These are phyloP conservation scores for Raphidocelis subcapitata DNA, from an alignment of 139 green algal species.

Conservation along the genomic window DNA sequence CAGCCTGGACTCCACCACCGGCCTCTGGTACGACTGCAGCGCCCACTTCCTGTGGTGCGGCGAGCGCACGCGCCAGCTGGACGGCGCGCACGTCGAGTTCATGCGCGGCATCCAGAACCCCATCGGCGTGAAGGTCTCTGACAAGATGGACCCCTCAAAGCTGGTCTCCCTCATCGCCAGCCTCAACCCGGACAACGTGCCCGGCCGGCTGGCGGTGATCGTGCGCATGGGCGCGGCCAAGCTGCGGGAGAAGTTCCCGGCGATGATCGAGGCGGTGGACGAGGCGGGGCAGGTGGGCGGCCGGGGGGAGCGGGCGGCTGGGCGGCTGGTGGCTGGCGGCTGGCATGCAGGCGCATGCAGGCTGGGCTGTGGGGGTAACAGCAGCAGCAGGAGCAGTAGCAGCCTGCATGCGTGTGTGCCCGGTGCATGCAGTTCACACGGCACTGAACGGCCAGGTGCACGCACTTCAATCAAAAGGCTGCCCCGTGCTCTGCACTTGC, in stretches of 20 bases:
- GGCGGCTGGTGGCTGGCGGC: too few species aligned
- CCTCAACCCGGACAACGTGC: slow-evolving; percentile 95
- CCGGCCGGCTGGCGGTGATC: slow-evolving; percentile 92
- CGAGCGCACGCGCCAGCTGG: slow-evolving; percentile 97
- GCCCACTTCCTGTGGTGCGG: slow-evolving; percentile 98
- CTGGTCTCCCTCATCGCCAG: slow-evolving; percentile 87
- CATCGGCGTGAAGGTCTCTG: slow-evolving; percentile 93
- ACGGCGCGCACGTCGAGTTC: slow-evolving; percentile 97
- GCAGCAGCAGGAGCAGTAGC: too few species aligned
- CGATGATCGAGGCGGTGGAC: slow-evolving; percentile 71
- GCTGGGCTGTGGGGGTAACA: too few species aligned
- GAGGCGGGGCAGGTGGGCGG: slow-evolving; percentile 21
- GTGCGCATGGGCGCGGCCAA: slow-evolving; percentile 96
- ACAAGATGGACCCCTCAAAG: slow-evolving; percentile 94
- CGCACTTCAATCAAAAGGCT: too few species aligned
- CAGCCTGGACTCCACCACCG: slow-evolving; percentile 43
- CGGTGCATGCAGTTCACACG: too few species aligned
- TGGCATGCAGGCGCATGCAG: too few species aligned
- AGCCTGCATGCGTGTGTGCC: too few species aligned
- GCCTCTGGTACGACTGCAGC: slow-evolving; percentile 84
- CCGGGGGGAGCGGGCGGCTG: too few species aligned
- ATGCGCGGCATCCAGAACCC: slow-evolving; percentile 94
- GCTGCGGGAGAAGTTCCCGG: slow-evolving; percentile 77
- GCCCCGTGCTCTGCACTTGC: too few species aligned
- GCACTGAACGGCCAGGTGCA: too few species aligned